Conservation (phyloP, 805 yeast species). For the Kluyveromyces dobzhanskii region DNA sequence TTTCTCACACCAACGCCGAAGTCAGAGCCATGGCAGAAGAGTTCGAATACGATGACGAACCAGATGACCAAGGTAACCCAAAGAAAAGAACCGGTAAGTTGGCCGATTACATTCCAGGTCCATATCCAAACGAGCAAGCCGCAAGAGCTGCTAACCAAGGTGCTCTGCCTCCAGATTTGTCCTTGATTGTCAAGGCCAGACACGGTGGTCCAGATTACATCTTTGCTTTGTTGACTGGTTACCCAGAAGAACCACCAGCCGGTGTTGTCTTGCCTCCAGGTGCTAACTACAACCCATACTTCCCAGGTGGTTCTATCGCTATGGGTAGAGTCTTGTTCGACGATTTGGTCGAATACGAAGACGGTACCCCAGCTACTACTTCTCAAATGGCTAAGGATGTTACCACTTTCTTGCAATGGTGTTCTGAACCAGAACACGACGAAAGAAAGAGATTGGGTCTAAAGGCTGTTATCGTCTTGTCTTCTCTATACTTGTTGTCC, state of each 20-base stretch:
- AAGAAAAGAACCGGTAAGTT: conserved; percentile 97
- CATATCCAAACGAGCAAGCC: conserved; percentile 96
- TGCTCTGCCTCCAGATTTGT: conserved; percentile 96
- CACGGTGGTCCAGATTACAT: conserved; percentile 97
- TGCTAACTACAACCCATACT: conserved; percentile 96
- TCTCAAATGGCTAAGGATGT: conserved; percentile 99
- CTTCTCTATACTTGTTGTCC: conserved; percentile 72
- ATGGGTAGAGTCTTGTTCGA: conserved; percentile 98
- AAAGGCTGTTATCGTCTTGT: conserved; percentile 76
- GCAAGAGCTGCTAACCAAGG: conserved; percentile 99
- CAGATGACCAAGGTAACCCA: conserved; percentile 97
- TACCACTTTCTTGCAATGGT: conserved; percentile 92
- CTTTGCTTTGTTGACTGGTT: conserved; percentile 91
- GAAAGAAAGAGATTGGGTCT: conserved; percentile 95
- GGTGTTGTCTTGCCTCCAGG: conserved; percentile 93
- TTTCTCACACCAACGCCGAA: conserved; percentile 84
- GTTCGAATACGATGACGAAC: conserved; percentile 97
- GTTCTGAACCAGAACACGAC: conserved; percentile 97
- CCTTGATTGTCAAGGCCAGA: conserved; percentile 96
- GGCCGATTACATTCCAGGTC: conserved; percentile 90
- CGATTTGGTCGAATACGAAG: conserved; percentile 96
- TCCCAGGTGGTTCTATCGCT: conserved; percentile 99
- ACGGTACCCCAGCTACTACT: conserved; percentile 97
- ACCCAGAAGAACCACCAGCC: conserved; percentile 98
- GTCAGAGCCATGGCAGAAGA: conserved; percentile 92